Base-by-base conservation (phyloP, 2,329 filamentous ascomycete species). In the Trichoderma koningii region DNA sequence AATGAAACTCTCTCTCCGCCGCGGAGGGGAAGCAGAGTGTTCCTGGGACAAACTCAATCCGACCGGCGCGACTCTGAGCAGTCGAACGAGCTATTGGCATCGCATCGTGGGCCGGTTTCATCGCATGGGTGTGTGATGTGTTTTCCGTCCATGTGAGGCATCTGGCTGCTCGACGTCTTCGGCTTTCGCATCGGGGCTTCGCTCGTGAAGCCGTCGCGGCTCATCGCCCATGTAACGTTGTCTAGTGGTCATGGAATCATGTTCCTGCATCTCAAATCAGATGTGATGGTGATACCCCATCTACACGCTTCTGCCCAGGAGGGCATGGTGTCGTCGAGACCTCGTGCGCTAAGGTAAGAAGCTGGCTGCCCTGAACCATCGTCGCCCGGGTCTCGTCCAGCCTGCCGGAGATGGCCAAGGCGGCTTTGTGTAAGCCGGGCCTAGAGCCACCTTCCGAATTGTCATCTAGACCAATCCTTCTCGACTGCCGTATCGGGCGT, bases 401-500 rank as follows among this genome's bases (percentile, higher is more conserved):
- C 48, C 52, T 62, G 7, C 38, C 38, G 48, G 41, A n/a, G 38
- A 30, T 21, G 59, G 59, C 26, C 59, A 62, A 30, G 38, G 12
- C 48, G 48, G 38, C 34, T 26, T n/a, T 30, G 48, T 19, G 10
- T 42, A n/a, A 47, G 59, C 59, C 59, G 50, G 50, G 30, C 26
- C 21, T 56, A 52, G 61, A 56, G 61, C 52, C 44, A 64, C 61
- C 61, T 64, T 64, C 61, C 61, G 52, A 52, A 64, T 64, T 64
- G 42, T 64, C 17, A 5, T 17, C 41, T 56, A 64, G 61, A 19
- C 60, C 19, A 47, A 47, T 12, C 41, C 23, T 48, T 45, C 14
- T 53, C 45, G 59, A 55, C 59, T 55, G 59, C 59, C 41, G 42
- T 26, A 55, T 53, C 41, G 19, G 50, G 59, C 17, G n/a, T 6